Percentiles rank a stretch among this genome's conserved stretches.
phyloP scores from a whole-genome alignment of 169 alveolate species.

The Babesia bigemina region DNA sequence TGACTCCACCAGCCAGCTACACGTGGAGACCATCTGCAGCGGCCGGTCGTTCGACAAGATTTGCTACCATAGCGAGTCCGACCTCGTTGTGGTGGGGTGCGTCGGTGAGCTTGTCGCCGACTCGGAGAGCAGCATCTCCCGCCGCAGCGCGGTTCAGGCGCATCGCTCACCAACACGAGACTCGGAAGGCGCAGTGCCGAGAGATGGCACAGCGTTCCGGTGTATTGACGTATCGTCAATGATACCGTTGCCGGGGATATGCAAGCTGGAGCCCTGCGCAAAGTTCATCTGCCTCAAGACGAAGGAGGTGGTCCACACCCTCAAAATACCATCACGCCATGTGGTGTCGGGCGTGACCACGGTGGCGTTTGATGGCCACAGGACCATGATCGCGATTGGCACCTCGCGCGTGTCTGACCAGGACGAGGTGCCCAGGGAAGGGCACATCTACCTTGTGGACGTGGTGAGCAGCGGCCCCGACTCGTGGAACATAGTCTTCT shows the following conservation, averaged over 20 bases:
- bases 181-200: not conserved
- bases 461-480: constrained; percentile 10
- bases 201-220: constrained; percentile 15
- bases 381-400: constrained; percentile 47
- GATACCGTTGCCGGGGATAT: constrained; percentile 7
- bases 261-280: constrained; percentile 19
- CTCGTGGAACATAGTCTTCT: constrained; percentile 13
- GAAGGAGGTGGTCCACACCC: constrained; percentile 43
- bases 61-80: constrained; percentile 42
- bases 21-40: constrained; percentile 47
- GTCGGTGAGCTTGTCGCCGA: constrained; percentile 29
- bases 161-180: not conserved
- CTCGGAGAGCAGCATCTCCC: not conserved
- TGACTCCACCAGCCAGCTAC: constrained; percentile 33
- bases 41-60: constrained; percentile 56
- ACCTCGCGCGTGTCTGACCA: constrained; percentile 38
- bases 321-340: constrained; percentile 39
- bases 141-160: not conserved
- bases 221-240: constrained; percentile 2
- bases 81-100: constrained; percentile 52
- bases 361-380: constrained; percentile 27
- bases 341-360: constrained; percentile 43
- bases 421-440: constrained; percentile 53
- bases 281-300: constrained; percentile 31
- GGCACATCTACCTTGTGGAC: constrained; percentile 50